Evolutionary conservation across 441 rosid species (phyloP), one percentile per base, ranked within the genome.

Genomic region (Adansonia rubrostipa): DNA sequence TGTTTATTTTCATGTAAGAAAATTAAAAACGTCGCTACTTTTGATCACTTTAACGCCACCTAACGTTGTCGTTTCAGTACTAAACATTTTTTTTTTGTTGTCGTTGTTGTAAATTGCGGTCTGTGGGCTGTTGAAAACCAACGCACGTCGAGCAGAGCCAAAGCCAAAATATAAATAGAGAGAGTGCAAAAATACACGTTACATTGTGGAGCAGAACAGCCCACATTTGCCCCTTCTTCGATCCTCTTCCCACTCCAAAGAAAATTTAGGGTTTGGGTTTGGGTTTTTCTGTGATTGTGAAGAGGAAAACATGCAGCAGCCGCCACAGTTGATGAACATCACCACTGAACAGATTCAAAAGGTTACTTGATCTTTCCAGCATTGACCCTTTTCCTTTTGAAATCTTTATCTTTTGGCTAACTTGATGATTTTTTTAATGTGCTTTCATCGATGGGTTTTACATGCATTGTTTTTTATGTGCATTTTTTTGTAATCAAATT

Each of bases 321-420:
- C 64, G 53, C 62, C 62, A 42, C 81, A 78, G 50, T 73, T 78
- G 68, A 40, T 77, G 40, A 77, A 66, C 79, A 24, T 87, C 67
- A 81, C 86, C 45, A 87, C 89, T 58, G 86, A 87, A 82, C 89
- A 83, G 84, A 87, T 87, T 80, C 86, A 85, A 79, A 84, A 76
- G 88, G 88, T 86, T 40, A 17, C 19, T 24, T 14, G 36, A 22
- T 58, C 57, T 73, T 44, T 70, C 7, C 54, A 36, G 48, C 71
- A 28, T 42, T 36, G 33, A 33, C 10, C 51, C 6, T 63, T 67
- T 28, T 28, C 1, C 17, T 66, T 28, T 28, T 15, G 17, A n/a
- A 14, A 20, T 7, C 6, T 50, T 22, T 69, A 3, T 42, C 33
- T 13, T 48, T 71, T 71, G 47, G 42, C 33, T 51, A 33, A 28